Base-by-base conservation (phyloP, 495 filamentous ascomycete species). In the Neurospora cerealis region DNA sequence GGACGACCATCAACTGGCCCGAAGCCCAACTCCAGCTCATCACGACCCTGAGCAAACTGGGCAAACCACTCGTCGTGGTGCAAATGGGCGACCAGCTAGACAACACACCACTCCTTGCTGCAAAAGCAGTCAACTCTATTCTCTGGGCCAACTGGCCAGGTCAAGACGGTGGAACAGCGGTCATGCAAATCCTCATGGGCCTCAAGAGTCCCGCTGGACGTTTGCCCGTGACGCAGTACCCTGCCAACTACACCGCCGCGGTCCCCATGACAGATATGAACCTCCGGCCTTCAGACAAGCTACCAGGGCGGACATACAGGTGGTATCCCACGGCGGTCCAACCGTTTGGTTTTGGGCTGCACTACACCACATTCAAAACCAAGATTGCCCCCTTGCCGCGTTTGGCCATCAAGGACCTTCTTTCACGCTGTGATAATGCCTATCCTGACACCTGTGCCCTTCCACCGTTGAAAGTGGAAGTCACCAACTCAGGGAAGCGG, bases 141-240 rank as follows among this genome's bases (percentile, higher is more conserved):
- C 75, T 91, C 13, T 86, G 84, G 78, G 85, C 85, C 3, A 85
- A 87, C 48, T 87, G 86, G 66, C 88, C 88, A 0, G 89, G 88
- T 10, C 85, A 91, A 70, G 86, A 89, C 70, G 84, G 84, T 44
- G 89, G 89, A 13, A 83, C 85, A 40, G 84, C 85, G 0, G 76
- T 90, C 7, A 80, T 86, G 10, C 81, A 88, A 60, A 77, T 90
- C 4, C 24, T 91, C 36, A 87, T 84, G 36, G 89, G 89, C 4
- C 78, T 76, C 5, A 81, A 79, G 11, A 83, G 86, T 21, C 89
- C 89, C 0, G 89, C 87, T 13, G 90, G 87, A 21, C 87, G 90
- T 40, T 81, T 92, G 2, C 89, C 90, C 2, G 89, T 90, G 44
- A 91, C 88, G 13, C 80, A 83, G 75, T 87, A 87, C 70, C 84